Conservation (phyloP, 441 rosid genomes). For the Gossypium schwendimanii region DNA sequence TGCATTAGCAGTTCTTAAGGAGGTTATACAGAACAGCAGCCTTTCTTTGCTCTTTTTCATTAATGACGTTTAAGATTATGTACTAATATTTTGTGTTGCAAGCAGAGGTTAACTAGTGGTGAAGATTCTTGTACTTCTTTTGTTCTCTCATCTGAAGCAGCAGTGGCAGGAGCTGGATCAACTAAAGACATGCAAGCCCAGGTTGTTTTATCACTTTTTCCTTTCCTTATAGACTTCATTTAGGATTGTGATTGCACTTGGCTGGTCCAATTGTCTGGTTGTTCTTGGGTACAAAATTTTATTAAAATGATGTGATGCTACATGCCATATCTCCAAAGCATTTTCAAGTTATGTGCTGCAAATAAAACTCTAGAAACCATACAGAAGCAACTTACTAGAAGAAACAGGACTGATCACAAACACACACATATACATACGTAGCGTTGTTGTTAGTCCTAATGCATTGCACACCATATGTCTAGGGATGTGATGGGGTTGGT, state of each 20-base stretch:
- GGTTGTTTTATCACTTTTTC: slow-evolving; percentile 32
- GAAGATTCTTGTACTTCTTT: slow-evolving; percentile 64
- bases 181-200: slow-evolving; percentile 84
- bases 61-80: neutral
- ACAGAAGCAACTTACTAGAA: neutral
- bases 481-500: slow-evolving; percentile 12
- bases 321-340: neutral
- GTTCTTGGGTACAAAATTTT: neutral
- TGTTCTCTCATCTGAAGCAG: slow-evolving; percentile 71
- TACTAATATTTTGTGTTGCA: slow-evolving; percentile 16
- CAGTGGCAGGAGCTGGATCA: slow-evolving; percentile 82
- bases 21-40: slow-evolving; percentile 35
- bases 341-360: neutral
- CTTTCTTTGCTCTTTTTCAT: neutral
- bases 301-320: neutral
- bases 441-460: too few relatives aligned
- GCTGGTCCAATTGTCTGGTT: neutral
- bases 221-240: neutral
- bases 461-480: neutral
- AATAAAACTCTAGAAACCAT: neutral
- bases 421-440: too few relatives aligned
- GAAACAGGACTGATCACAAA: too few relatives aligned
- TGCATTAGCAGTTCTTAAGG: slow-evolving; percentile 66
- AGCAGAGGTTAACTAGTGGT: slow-evolving; percentile 67
- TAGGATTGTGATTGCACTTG: neutral